Evolutionary conservation across 495 filamentous ascomycete species (phyloP).

Genomic region (Cetradonia linearis): DNA sequence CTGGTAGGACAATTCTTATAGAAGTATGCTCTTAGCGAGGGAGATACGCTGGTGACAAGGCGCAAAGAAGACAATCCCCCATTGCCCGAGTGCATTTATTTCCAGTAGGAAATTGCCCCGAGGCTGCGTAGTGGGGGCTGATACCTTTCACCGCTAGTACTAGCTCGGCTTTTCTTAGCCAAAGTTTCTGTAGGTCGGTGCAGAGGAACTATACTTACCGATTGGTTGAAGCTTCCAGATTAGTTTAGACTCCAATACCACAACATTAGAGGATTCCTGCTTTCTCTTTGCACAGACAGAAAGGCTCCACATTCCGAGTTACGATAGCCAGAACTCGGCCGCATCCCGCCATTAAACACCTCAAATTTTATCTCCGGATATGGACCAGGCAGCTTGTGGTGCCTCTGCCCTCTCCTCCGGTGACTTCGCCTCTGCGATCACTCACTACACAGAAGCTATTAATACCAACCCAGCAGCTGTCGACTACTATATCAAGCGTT

Average conservation of each 20-base stretch:
- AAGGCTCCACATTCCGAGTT: neutral
- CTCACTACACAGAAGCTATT: constrained; percentile 68
- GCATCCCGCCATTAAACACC: neutral
- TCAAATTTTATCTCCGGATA: constrained; percentile 21
- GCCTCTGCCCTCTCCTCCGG: constrained; percentile 52
- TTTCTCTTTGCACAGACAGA: neutral
- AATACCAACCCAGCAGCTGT: constrained; percentile 54
- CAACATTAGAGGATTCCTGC: neutral
- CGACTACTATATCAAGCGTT: constrained; percentile 78
- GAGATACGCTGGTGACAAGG: too few species aligned
- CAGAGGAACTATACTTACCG: neutral
- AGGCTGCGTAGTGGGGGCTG: too few species aligned
- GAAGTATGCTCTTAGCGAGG: neutral
- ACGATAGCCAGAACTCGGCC: neutral
- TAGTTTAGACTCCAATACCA: neutral
- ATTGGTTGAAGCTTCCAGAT: neutral
- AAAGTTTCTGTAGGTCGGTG: neutral
- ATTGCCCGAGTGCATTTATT: neutral
- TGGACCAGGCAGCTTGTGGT: constrained; percentile 54
- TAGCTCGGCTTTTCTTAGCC: neutral
- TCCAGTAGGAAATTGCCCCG: neutral
- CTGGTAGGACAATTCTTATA: neutral
- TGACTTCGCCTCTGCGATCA: constrained; percentile 58
- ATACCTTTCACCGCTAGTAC: too few species aligned
- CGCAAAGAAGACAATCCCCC: neutral